Percentiles rank a stretch among this genome's conserved stretches.
These are phyloP conservation scores for Sindora glabra DNA, from an alignment of 306 rosid species.

Conservation along the genomic window DNA sequence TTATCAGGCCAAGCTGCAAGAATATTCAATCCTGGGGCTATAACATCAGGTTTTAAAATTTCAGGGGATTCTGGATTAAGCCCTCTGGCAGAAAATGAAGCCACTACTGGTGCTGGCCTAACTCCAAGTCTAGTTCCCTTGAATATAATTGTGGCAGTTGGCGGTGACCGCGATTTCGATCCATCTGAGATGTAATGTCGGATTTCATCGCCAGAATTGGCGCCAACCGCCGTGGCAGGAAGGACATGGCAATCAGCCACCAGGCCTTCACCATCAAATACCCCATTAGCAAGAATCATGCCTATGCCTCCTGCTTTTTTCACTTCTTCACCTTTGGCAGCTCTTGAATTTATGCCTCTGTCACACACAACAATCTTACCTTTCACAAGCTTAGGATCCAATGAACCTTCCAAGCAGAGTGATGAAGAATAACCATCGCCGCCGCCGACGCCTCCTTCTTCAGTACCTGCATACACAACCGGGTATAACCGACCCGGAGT, in stretches of 20 bases:
- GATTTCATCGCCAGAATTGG: conserved; percentile 55
- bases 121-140: conserved; percentile 72
- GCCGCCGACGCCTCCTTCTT: conserved; percentile 19
- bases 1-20: conserved; percentile 95
- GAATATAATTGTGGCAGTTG: conserved; percentile 53
- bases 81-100: conserved; percentile 85
- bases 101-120: conserved; percentile 84
- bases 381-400: conserved; percentile 49
- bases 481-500: conserved; percentile 62
- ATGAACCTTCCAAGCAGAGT: conserved; percentile 69
- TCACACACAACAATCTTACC: conserved; percentile 78
- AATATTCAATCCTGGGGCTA: conserved; percentile 84
- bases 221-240: conserved; percentile 79
- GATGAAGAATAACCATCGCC: conserved; percentile 82
- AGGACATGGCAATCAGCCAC: conserved; percentile 85
- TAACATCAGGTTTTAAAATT: conserved; percentile 76
- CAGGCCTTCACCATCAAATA: conserved; percentile 84
- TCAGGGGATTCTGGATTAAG: conserved; percentile 85
- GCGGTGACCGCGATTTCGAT: conserved; percentile 22
- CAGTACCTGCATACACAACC: conserved; percentile 61
- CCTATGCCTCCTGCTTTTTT: conserved; percentile 79
- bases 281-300: conserved; percentile 77
- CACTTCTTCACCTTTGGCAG: conserved; percentile 79
- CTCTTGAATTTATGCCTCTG: conserved; percentile 78
- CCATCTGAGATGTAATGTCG: conserved; percentile 41